Evolutionary conservation across 192 early-diverging fungal genomes (phyloP), one percentile per base, ranked within the genome.

Genomic region (Dissophora globulifera): DNA sequence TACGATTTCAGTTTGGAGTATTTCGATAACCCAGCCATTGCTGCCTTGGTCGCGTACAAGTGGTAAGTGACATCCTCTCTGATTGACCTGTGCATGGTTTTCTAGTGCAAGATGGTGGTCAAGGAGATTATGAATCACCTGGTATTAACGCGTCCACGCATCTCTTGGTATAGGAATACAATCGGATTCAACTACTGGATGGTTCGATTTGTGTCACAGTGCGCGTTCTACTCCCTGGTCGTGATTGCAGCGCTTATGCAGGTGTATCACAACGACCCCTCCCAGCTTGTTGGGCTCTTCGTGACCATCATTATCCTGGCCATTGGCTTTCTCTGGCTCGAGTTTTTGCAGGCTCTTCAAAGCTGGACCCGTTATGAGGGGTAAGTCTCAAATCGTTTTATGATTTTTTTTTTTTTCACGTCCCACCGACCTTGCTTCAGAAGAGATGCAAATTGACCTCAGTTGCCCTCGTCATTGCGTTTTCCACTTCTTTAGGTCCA

Each of bases 131-230:
- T n/a, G n/a, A n/a, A n/a, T n/a, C n/a, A n/a, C n/a, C n/a, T n/a
- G n/a, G n/a, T n/a, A n/a, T n/a, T n/a, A n/a, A n/a, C n/a, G n/a
- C n/a, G n/a, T n/a, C n/a, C n/a, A n/a, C n/a, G n/a, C n/a, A n/a
- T n/a, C n/a, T n/a, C n/a, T n/a, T n/a, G n/a, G n/a, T n/a, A n/a
- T n/a, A n/a, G n/a, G n/a, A n/a, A n/a, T n/a, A 74, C 61, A 2
- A 58, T 74, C 13, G 69, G 61, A 9, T 63, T 41, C 46, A 42
- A 22, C 13, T 74, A 64, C 42, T 74, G 69, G 69, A 9, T 42
- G 16, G 19, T 53, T 16, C 69, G 69, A 2, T 64, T 69, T 25
- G 3, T 60, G 16, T 55, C 46, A 41, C 57, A 69, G 15, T 69
- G 58, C 25, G 0, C 38, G 6, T 69, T 32, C 43, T 69, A 69